phyloP scores from a whole-genome alignment of 208 protist species.

The Trichomonas tenax region DNA sequence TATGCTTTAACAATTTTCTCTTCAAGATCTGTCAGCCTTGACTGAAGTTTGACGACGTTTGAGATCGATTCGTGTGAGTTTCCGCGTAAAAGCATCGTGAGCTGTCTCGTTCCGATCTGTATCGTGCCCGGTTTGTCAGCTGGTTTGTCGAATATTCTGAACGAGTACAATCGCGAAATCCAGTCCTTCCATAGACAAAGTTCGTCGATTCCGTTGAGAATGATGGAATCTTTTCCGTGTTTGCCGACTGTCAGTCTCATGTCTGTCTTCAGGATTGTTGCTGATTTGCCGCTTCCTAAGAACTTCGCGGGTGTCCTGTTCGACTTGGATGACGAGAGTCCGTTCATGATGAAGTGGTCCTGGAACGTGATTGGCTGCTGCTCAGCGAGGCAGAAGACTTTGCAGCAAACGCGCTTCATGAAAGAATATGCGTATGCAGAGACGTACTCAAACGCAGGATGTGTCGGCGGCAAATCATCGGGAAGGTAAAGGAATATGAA shows the following conservation, averaged over 20 bases:
- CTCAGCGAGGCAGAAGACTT: not conserved
- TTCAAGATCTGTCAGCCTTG: no score
- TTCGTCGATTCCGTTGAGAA: not conserved
- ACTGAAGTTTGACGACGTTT: no score
- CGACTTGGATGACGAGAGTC: not conserved
- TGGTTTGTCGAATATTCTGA: no score
- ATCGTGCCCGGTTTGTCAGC: no score
- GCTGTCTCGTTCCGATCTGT: no score
- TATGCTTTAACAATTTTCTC: no score
- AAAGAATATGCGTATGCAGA: not conserved
- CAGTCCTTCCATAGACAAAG: not conserved
- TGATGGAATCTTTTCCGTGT: not conserved
- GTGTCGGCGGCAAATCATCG: not conserved
- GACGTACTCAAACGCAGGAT: not conserved
- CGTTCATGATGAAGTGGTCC: not conserved
- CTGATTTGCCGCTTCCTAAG: not conserved
- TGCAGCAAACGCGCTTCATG: not conserved
- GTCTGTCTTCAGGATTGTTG: not conserved
- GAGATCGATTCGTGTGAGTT: no score
- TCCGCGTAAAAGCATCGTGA: no score
- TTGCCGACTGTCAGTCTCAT: not conserved
- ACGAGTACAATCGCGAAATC: not conserved
- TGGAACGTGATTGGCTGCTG: not conserved
- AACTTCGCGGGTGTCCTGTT: not conserved
- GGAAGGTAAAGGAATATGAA: not conserved